These are phyloP conservation scores for Stachybotrys chartarum DNA, from an alignment of 2,329 filamentous ascomycete genomes.

Conservation along the genomic window DNA sequence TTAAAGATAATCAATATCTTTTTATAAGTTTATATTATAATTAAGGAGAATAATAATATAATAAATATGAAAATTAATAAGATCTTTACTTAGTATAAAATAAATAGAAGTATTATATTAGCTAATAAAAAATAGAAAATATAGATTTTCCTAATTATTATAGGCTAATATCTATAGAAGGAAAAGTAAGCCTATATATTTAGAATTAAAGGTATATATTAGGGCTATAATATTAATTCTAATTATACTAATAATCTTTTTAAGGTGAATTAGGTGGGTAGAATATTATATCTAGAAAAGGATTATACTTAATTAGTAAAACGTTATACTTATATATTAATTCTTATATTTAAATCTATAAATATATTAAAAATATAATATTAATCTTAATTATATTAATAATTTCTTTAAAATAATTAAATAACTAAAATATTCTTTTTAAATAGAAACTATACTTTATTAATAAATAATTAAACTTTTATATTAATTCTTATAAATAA, in stretches of 20 bases:
- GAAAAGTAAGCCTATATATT: background rate
- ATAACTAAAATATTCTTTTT: background rate
- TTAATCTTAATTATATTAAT: background rate
- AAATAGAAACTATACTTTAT: constrained; percentile 1
- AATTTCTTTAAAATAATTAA: constrained; percentile 2
- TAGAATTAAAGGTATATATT: background rate
- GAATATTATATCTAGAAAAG: background rate
- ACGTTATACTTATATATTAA: background rate
- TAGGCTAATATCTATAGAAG: too few species aligned
- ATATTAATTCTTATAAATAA: background rate
- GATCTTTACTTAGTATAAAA: background rate
- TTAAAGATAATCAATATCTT: background rate
- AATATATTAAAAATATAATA: background rate
- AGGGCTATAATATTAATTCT: background rate
- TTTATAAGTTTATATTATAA: constrained; percentile 1
- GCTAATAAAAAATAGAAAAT: background rate
- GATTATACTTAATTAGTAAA: constrained; percentile 1
- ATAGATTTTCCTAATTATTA: background rate
- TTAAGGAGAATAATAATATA: constrained; percentile 1
- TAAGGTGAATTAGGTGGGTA: too few species aligned
- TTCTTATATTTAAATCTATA: background rate
- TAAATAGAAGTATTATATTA: background rate
- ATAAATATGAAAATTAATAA: background rate
- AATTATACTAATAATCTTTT: constrained; percentile 2
- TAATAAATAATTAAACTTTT: background rate